Evolutionary conservation across 2,329 filamentous ascomycete genomes (phyloP).

Genomic region (Monosporascus cannonballus): DNA sequence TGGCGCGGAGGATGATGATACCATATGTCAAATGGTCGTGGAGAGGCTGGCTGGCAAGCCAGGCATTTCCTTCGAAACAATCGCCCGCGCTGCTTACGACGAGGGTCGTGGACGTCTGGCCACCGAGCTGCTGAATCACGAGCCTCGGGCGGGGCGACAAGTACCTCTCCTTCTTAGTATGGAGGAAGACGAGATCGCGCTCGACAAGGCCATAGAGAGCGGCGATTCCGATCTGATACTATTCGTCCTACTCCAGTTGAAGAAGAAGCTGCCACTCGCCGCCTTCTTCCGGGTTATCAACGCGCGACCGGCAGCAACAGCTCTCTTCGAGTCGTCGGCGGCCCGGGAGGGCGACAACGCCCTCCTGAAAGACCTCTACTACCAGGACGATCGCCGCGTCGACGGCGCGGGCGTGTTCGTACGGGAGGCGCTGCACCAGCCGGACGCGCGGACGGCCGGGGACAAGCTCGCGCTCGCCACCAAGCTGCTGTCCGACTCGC

Average conservation of each 20-base stretch:
- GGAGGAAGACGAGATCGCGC: conserved; percentile 90
- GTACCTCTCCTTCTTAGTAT: conserved; percentile 89
- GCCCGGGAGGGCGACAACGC: conserved; percentile 63
- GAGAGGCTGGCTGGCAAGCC: conserved; percentile 80
- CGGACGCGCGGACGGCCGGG: conserved; percentile 60
- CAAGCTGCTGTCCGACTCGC: conserved; percentile 77
- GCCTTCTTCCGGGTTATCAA: conserved; percentile 92
- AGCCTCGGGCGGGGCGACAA: conserved; percentile 90
- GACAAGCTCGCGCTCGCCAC: conserved; percentile 87
- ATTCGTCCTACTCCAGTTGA: conserved; percentile 79
- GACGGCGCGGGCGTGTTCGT: conserved; percentile 87
- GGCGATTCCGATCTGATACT: conserved; percentile 92
- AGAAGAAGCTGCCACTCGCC: conserved; percentile 83
- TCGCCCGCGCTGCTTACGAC: conserved; percentile 87
- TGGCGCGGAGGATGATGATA: conserved; percentile 79
- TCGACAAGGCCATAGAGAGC: conserved; percentile 94
- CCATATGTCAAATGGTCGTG: conserved; percentile 80
- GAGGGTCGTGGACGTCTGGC: conserved; percentile 86
- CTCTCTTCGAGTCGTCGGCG: conserved; percentile 82
- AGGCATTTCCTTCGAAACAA: conserved; percentile 92
- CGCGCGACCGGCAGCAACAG: conserved; percentile 74
- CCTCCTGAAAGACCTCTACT: conserved; percentile 90
- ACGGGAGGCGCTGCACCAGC: conserved; percentile 71
- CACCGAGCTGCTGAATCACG: conserved; percentile 85
- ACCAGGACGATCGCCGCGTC: conserved; percentile 86